Evolutionary conservation across 768 basidiomycete species (phyloP).

Genomic region (Lactarius indigo): DNA sequence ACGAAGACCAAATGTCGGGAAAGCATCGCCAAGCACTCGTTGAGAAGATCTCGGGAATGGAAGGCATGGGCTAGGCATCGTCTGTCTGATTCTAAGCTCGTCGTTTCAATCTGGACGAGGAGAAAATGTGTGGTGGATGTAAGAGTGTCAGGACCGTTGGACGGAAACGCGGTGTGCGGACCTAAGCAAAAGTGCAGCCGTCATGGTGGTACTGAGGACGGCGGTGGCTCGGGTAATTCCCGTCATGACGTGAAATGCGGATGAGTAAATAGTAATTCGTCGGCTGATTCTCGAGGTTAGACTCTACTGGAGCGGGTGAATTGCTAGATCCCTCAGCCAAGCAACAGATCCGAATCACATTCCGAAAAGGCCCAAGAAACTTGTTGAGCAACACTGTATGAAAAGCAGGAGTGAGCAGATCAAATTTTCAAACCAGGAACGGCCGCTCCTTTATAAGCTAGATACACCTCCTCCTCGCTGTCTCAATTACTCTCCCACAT

Average conservation of each 20-base stretch:
- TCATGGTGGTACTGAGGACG: neutral
- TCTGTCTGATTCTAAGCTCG: neutral
- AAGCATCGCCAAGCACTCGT: constrained; percentile 11
- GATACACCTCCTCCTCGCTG: too few species aligned
- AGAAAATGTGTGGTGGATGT: neutral
- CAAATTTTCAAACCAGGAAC: too few species aligned
- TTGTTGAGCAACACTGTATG: too few species aligned
- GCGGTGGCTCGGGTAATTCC: neutral
- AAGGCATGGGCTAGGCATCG: neutral
- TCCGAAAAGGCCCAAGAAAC: too few species aligned
- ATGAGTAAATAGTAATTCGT: too few species aligned
- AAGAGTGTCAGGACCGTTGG: neutral
- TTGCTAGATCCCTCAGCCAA: too few species aligned
- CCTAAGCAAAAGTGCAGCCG: neutral
- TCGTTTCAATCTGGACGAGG: constrained; percentile 9
- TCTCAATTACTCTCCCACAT: too few species aligned
- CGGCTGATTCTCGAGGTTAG: too few species aligned
- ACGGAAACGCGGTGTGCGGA: neutral
- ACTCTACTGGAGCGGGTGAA: too few species aligned
- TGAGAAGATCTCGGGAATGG: neutral
- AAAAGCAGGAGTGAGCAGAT: too few species aligned
- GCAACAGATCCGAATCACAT: too few species aligned
- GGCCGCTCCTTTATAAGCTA: too few species aligned
- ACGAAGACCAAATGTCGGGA: constrained; percentile 46
- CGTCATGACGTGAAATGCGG: neutral